These are phyloP conservation scores for Colletotrichum sp. DNA, from an alignment of 2,329 filamentous ascomycete genomes.

Conservation along the genomic window DNA sequence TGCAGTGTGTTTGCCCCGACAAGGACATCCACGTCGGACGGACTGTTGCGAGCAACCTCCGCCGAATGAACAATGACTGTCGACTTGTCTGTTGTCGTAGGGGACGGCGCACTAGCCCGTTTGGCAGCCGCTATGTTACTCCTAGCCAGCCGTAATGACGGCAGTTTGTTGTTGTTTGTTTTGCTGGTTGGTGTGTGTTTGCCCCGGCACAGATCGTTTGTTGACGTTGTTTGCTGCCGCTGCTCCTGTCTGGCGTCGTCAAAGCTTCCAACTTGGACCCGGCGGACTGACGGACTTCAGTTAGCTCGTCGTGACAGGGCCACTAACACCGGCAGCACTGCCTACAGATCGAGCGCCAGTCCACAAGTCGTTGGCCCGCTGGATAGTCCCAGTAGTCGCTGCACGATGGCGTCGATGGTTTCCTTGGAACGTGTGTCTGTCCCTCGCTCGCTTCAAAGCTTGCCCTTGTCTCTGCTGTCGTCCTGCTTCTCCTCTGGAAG, in stretches of 20 bases:
- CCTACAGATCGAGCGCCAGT: background rate
- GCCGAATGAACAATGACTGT: background rate
- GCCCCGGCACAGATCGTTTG: background rate
- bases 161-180: slow-evolving; percentile 7
- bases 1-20: background rate
- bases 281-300: background rate
- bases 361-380: background rate
- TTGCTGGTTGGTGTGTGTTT: background rate
- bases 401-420: background rate
- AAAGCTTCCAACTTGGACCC: background rate
- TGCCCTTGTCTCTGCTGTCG: background rate
- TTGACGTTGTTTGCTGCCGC: background rate
- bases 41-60: background rate
- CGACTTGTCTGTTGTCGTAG: background rate
- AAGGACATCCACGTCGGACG: slow-evolving; percentile 12
- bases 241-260: background rate
- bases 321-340: background rate
- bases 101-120: slow-evolving; percentile 1
- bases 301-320: background rate
- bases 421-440: background rate
- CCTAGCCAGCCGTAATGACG: background rate
- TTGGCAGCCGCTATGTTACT: background rate
- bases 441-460: background rate
- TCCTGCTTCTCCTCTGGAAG: background rate
- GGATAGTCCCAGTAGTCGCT: background rate